phyloP scores from a whole-genome alignment of 2,329 filamentous ascomycete genomes.

The Catunica adiposa region DNA sequence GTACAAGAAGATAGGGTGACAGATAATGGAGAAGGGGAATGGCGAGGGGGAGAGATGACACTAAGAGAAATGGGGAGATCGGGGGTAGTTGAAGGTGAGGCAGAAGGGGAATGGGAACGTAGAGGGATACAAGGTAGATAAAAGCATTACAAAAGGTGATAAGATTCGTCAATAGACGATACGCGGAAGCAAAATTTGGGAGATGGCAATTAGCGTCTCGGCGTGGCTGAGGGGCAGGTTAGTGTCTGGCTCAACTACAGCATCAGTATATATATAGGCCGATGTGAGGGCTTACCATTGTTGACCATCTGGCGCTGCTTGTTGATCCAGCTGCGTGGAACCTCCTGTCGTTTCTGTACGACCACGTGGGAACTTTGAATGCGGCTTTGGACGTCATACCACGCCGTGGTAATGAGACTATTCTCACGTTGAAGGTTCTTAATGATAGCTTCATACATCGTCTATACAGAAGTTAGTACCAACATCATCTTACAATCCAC shows the following conservation, averaged over 20 bases:
- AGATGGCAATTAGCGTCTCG: slow-evolving; percentile 11
- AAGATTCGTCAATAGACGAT: slow-evolving; percentile 3
- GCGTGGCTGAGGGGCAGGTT: slow-evolving; percentile 9
- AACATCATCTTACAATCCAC: not conserved
- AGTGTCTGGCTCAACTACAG: not conserved
- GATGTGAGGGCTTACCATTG: slow-evolving; percentile 24
- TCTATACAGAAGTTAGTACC: slow-evolving; percentile 21
- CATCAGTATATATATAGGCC: not conserved
- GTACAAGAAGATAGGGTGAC: not conserved
- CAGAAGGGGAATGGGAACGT: not conserved
- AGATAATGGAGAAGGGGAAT: not conserved
- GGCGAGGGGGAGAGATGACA: not conserved
- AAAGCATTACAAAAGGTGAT: not conserved
- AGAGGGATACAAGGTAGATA: not conserved
- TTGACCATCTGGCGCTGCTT: slow-evolving; percentile 63
- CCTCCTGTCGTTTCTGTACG: slow-evolving; percentile 56
- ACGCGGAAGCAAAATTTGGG: not conserved
- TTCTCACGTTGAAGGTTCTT: slow-evolving; percentile 64
- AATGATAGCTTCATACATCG: slow-evolving; percentile 37
- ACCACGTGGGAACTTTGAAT: slow-evolving; percentile 73
- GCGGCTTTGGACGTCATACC: slow-evolving; percentile 66
- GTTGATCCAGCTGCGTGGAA: slow-evolving; percentile 67
- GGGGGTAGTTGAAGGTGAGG: not conserved
- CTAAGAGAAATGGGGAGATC: not conserved
- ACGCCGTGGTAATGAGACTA: slow-evolving; percentile 62